A percentile compares a stretch with the other conserved stretches of the same genome.
Conservation (phyloP, 306 rosid species). For the Pachyrhizus erosus region DNA sequence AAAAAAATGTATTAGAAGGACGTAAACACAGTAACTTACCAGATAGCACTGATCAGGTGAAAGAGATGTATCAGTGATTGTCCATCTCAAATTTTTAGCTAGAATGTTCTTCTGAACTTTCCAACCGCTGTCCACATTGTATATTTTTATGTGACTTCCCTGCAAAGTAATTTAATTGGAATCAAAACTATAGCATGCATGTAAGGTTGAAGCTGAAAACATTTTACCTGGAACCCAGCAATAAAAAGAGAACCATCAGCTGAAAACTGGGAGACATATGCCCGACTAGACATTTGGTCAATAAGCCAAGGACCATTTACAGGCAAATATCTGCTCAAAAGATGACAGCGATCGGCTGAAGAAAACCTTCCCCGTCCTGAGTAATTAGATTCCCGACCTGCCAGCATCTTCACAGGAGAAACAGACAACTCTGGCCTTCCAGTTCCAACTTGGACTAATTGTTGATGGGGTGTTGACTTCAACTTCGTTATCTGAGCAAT, state of each 20-base stretch:
- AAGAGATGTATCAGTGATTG: constrained; percentile 92
- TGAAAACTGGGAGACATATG: constrained; percentile 93
- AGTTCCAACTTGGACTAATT: constrained; percentile 53
- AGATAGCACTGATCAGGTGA: constrained; percentile 77
- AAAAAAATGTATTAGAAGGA: constrained; percentile 28
- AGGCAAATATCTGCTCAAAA: constrained; percentile 88
- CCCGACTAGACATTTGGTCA: constrained; percentile 76
- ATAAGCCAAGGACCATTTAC: constrained; percentile 88
- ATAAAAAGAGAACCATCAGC: constrained; percentile 89
- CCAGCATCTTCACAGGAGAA: constrained; percentile 93
- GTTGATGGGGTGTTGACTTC: constrained; percentile 72
- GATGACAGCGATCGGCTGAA: constrained; percentile 86
- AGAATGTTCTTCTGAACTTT: constrained; percentile 87
- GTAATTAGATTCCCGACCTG: constrained; percentile 81
- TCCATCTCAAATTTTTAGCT: constrained; percentile 86
- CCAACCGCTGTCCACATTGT: constrained; percentile 88
- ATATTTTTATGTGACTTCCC: constrained; percentile 84
- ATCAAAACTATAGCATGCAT: constrained; percentile 22
- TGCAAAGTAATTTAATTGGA: constrained; percentile 44
- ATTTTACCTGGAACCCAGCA: constrained; percentile 86
- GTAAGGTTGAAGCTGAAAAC: constrained; percentile 15
- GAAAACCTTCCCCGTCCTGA: constrained; percentile 94
- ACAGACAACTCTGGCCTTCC: constrained; percentile 64
- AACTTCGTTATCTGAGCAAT: constrained; percentile 77
- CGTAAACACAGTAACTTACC: constrained; percentile 53